phyloP scores from a whole-genome alignment of 2,329 filamentous ascomycete genomes.

The Graphilbum sp. region DNA sequence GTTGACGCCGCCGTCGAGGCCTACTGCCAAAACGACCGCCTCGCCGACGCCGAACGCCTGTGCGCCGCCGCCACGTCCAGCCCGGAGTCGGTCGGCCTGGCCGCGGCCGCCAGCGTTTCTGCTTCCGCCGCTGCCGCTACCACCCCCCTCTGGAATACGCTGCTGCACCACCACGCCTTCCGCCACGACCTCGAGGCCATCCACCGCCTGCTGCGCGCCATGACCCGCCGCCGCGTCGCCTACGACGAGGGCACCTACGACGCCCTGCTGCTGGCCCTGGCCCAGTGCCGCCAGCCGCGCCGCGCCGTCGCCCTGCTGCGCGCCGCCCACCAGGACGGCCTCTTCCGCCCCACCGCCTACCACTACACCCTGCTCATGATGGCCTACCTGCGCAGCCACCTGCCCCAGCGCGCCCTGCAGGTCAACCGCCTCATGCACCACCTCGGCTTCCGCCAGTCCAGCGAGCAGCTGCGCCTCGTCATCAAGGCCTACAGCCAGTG shows the following conservation, averaged over 20 bases:
- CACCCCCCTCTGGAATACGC: conserved; percentile 60
- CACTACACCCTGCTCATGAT: conserved; percentile 39
- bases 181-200: conserved; percentile 35
- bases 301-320: conserved; percentile 32
- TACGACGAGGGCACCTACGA: conserved; percentile 35
- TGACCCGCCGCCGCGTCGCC: conserved; percentile 28
- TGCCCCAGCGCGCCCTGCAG: conserved; percentile 24
- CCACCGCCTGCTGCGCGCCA: conserved; percentile 29
- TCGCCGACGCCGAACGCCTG: conserved; percentile 39
- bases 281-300: conserved; percentile 30
- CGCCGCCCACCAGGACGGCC: conserved; percentile 23
- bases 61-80: conserved; percentile 33
- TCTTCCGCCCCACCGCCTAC: conserved; percentile 28
- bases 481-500: conserved; percentile 24
- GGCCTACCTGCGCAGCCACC: conserved; percentile 28
- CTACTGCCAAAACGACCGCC: conserved; percentile 40
- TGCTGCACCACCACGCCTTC: conserved; percentile 51
- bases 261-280: conserved; percentile 30
- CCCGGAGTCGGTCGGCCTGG: not conserved
- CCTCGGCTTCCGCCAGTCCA: conserved; percentile 23
- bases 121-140: conserved; percentile 15
- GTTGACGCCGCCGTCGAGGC: conserved; percentile 50
- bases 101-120: no score
- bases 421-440: conserved; percentile 27
- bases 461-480: conserved; percentile 25